These are phyloP conservation scores for Afroboletus lepidellus DNA, from an alignment of 1,284 basidiomycete species.

Conservation along the genomic window DNA sequence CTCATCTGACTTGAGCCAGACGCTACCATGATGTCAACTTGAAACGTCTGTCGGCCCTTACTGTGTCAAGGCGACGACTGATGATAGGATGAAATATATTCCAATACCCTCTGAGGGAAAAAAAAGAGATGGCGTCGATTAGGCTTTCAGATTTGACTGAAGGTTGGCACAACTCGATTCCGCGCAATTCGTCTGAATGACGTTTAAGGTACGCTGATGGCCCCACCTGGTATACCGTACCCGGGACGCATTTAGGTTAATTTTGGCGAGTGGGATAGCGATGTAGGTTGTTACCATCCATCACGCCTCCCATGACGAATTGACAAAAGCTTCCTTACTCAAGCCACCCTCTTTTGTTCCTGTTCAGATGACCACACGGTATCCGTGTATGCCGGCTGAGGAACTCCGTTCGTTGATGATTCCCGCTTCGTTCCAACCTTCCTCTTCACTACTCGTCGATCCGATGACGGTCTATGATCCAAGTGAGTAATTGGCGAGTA, in stretches of 20 bases:
- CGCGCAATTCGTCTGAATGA: not conserved
- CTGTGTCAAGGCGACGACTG: conserved; percentile 33
- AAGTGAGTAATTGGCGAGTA: no score
- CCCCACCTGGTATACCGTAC: conserved; percentile 16
- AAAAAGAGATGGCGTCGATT: conserved; percentile 16
- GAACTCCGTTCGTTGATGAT: conserved; percentile 1
- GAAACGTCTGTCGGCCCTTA: no score
- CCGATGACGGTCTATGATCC: not conserved
- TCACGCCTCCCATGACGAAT: not conserved
- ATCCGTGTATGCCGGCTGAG: conserved; percentile 1
- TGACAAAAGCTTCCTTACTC: not conserved
- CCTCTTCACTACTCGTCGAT: no score
- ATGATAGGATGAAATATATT: conserved; percentile 24
- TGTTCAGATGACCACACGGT: conserved; percentile 15
- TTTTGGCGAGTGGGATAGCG: conserved; percentile 20
- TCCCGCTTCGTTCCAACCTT: conserved; percentile 2
- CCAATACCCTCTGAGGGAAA: conserved; percentile 21
- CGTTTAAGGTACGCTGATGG: conserved; percentile 13
- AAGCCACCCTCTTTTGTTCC: conserved; percentile 23
- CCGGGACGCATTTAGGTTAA: conserved; percentile 19
- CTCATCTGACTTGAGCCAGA: conserved; percentile 14
- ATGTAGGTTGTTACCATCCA: not conserved
- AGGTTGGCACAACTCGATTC: conserved; percentile 5
- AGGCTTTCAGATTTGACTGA: conserved; percentile 23
- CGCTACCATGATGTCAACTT: conserved; percentile 23